Evolutionary conservation across 73 alveolate genomes (phyloP).

Genomic region (Symbiodinium pilosum): DNA sequence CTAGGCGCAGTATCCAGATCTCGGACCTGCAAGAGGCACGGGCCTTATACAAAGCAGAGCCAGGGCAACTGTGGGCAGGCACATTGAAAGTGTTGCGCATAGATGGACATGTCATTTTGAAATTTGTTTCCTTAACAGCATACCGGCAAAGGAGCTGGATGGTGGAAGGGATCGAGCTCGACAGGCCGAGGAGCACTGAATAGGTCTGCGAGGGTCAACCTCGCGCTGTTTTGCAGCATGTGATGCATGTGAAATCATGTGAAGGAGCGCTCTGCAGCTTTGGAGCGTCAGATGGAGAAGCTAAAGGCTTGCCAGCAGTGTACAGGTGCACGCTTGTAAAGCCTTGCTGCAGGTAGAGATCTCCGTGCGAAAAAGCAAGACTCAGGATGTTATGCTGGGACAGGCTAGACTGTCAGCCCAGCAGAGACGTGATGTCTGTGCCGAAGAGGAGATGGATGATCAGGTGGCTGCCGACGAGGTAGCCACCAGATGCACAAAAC

Average conservation of each 20-base stretch:
- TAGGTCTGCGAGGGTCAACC: no score
- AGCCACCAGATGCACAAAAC: not conserved
- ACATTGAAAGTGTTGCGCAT: no score
- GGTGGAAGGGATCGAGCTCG: not conserved
- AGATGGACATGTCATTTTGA: no score
- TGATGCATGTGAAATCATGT: no score
- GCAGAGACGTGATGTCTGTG: not conserved
- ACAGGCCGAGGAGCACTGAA: not conserved
- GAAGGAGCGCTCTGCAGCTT: slow-evolving; percentile 33
- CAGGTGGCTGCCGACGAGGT: slow-evolving; percentile 38
- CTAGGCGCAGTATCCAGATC: slow-evolving; percentile 79
- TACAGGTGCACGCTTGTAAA: not conserved
- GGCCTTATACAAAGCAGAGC: not conserved
- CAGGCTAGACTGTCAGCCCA: no score
- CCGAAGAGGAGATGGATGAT: slow-evolving; percentile 50
- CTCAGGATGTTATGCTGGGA: not conserved
- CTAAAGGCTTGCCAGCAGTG: slow-evolving; percentile 12
- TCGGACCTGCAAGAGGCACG: slow-evolving; percentile 19
- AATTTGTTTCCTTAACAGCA: no score
- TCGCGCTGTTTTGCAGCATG: no score
- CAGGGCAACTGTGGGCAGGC: no score
- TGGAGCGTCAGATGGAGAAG: slow-evolving; percentile 43
- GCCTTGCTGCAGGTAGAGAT: not conserved
- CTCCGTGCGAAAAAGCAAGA: not conserved
- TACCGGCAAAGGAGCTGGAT: not conserved